These are phyloP conservation scores for Nevesoporus exiguus DNA, from an alignment of 768 basidiomycete species.

Conservation along the genomic window DNA sequence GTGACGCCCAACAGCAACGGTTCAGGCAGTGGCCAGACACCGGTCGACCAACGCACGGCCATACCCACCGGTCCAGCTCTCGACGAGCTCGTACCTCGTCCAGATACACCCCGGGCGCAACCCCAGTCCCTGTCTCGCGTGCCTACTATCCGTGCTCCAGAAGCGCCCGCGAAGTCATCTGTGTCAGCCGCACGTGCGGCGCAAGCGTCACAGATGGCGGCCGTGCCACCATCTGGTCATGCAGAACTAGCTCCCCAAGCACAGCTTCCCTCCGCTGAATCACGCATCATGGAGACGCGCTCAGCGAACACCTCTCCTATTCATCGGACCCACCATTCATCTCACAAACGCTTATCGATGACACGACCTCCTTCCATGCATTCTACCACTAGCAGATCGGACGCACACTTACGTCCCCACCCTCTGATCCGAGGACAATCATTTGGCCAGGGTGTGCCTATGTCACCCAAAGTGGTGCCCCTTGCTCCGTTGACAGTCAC, in stretches of 20 bases:
- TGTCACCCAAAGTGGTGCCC: slow-evolving; percentile 43
- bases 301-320: slow-evolving; percentile 40
- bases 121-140: slow-evolving; percentile 33
- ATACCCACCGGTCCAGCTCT: slow-evolving; percentile 7
- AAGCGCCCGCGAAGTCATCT: slow-evolving; percentile 17
- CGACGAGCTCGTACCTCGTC: slow-evolving; percentile 21
- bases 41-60: slow-evolving; percentile 26
- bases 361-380: slow-evolving; percentile 65
- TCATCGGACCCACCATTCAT: slow-evolving; percentile 34
- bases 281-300: slow-evolving; percentile 29
- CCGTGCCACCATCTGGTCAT: slow-evolving; percentile 10
- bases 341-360: slow-evolving; percentile 39
- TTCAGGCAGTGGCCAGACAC: slow-evolving; percentile 40
- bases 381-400: slow-evolving; percentile 43
- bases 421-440: slow-evolving; percentile 76
- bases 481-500: slow-evolving; percentile 62
- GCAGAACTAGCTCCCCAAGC: slow-evolving; percentile 4
- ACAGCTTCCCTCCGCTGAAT: slow-evolving; percentile 19
- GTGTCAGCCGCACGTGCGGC: slow-evolving; percentile 19
- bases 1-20: slow-evolving; percentile 56
- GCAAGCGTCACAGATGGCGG: slow-evolving; percentile 8
- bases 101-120: slow-evolving; percentile 32
- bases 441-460: slow-evolving; percentile 41
- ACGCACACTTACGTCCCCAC: slow-evolving; percentile 56
- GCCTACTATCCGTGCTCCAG: slow-evolving; percentile 31